Percentiles rank a stretch among this genome's conserved stretches.
Conservation (phyloP, 1,284 basidiomycete genomes). For the Ceratobasidium sp. region DNA sequence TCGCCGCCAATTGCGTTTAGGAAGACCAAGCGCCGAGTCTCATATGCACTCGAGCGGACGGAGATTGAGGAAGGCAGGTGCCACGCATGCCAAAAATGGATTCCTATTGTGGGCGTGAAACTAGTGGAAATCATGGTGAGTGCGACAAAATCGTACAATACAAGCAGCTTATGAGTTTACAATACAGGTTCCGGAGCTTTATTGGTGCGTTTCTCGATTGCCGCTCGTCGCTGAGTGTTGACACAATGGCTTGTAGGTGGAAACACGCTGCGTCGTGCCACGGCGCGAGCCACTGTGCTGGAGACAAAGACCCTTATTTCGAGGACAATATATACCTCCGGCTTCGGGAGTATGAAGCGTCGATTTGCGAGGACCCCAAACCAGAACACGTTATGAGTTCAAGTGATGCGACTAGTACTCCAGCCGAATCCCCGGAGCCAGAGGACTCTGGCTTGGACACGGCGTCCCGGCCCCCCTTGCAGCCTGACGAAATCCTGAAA, state of each 20-base stretch:
- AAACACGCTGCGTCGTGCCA: slow-evolving; percentile 83
- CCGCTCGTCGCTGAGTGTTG: not conserved
- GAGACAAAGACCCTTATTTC: slow-evolving; percentile 68
- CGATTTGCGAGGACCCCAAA: too few species aligned
- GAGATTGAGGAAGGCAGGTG: slow-evolving; percentile 77
- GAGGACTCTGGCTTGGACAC: not conserved
- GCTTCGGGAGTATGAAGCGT: slow-evolving; percentile 15
- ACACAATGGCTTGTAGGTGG: slow-evolving; percentile 67
- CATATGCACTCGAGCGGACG: slow-evolving; percentile 67
- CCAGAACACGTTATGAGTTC: too few species aligned
- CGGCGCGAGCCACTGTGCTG: slow-evolving; percentile 66
- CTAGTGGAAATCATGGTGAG: slow-evolving; percentile 75
- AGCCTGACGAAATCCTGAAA: not conserved
- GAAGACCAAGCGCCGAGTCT: slow-evolving; percentile 60
- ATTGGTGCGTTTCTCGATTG: slow-evolving; percentile 66
- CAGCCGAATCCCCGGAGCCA: not conserved
- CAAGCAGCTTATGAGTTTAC: not conserved
- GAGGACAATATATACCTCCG: slow-evolving; percentile 56
- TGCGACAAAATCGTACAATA: not conserved
- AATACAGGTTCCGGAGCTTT: slow-evolving; percentile 63
- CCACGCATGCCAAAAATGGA: slow-evolving; percentile 80
- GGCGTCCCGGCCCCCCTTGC: not conserved
- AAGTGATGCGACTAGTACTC: too few species aligned
- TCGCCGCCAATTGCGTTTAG: slow-evolving; percentile 79
- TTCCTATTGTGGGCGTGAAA: slow-evolving; percentile 77